These are phyloP conservation scores for Salix caprea DNA, from an alignment of 345 rosid genomes.

Conservation along the genomic window DNA sequence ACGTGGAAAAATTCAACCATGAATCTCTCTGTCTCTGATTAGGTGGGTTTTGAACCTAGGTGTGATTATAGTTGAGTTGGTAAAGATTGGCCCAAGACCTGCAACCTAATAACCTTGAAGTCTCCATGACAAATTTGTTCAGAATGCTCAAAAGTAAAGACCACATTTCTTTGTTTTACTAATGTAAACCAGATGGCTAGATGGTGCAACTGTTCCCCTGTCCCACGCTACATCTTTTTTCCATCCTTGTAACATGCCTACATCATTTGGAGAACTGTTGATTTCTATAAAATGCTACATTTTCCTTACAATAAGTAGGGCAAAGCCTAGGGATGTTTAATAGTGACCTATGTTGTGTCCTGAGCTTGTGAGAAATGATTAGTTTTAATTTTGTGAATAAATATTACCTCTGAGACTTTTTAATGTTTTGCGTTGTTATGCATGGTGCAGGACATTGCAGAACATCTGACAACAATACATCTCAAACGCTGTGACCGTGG, in stretches of 20 bases:
- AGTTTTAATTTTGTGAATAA: background rate
- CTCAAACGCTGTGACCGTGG: slow-evolving; percentile 78
- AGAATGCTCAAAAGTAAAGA: background rate
- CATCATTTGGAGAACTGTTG: too few relatives aligned
- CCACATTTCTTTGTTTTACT: too few relatives aligned
- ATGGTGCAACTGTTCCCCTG: too few relatives aligned
- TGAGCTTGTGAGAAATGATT: background rate
- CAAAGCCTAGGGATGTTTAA: background rate
- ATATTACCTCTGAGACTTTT: background rate
- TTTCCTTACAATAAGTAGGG: background rate
- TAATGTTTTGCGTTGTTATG: background rate
- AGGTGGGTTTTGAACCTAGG: background rate
- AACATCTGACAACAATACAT: slow-evolving; percentile 67
- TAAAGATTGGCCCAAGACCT: background rate
- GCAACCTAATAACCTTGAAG: slow-evolving; percentile 1
- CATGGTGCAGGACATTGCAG: slow-evolving; percentile 63
- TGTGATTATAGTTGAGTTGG: background rate
- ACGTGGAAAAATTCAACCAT: background rate
- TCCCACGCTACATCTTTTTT: too few relatives aligned
- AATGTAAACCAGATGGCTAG: too few relatives aligned
- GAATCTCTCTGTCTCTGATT: background rate
- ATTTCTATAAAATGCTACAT: background rate
- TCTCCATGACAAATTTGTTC: background rate
- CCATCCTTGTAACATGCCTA: background rate
- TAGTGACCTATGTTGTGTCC: background rate